A percentile compares a stretch with the other conserved stretches of the same genome.
These are phyloP conservation scores for Cyclocybe aegerita DNA, from an alignment of 768 basidiomycete genomes.

Conservation along the genomic window DNA sequence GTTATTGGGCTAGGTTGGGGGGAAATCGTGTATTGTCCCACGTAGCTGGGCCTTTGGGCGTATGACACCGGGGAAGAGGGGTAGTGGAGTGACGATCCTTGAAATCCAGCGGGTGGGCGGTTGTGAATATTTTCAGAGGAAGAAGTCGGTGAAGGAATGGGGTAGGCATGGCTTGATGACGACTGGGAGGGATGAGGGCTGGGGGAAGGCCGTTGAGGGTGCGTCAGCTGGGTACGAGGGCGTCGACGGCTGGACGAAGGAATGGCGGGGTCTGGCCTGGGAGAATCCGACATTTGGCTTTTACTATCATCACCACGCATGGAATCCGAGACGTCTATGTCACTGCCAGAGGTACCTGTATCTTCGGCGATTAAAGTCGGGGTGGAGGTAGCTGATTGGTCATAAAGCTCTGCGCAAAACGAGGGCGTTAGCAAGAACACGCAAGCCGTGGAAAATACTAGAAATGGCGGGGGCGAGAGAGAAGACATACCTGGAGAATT, in stretches of 20 bases:
- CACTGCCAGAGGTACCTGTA: slow-evolving; percentile 7
- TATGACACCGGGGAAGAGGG: slow-evolving; percentile 26
- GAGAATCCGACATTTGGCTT: slow-evolving; percentile 21
- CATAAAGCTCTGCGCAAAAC: slow-evolving; percentile 24
- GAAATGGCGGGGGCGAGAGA: slow-evolving; percentile 11
- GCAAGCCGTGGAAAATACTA: slow-evolving; percentile 18
- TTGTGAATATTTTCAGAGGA: slow-evolving; percentile 20
- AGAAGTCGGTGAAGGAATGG: slow-evolving; percentile 9
- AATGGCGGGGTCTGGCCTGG: slow-evolving; percentile 22
- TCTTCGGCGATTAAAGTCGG: slow-evolving; percentile 14
- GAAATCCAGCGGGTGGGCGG: slow-evolving; percentile 17
- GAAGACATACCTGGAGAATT: slow-evolving; percentile 19
- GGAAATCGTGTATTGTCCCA: slow-evolving; percentile 49
- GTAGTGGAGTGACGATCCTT: slow-evolving; percentile 24
- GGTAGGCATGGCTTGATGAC: slow-evolving; percentile 3
- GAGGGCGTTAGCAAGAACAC: slow-evolving; percentile 11
- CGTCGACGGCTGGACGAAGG: slow-evolving; percentile 22
- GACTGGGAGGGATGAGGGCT: slow-evolving; percentile 16
- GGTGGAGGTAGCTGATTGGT: slow-evolving; percentile 14
- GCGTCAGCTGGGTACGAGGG: slow-evolving; percentile 18
- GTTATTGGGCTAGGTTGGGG: slow-evolving; percentile 33
- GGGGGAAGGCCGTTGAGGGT: slow-evolving; percentile 11
- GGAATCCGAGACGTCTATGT: slow-evolving; percentile 13
- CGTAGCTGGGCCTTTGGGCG: slow-evolving; percentile 32
- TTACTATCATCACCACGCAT: slow-evolving; percentile 27